Base-by-base conservation (phyloP, 1,284 basidiomycete species). In the Tetrapyrgos nigripes region DNA sequence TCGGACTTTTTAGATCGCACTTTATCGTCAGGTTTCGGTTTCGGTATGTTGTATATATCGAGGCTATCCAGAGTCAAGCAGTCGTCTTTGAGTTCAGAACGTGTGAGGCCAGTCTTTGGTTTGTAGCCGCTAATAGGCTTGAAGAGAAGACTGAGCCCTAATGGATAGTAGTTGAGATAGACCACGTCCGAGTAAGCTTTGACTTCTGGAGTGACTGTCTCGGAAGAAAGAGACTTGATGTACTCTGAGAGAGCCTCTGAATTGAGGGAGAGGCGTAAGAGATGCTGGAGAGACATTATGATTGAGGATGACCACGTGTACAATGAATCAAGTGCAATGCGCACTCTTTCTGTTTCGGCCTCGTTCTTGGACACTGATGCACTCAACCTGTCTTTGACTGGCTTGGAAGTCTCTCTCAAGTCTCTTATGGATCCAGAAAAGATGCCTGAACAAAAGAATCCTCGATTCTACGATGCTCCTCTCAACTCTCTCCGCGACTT, bases 101-200 rank as follows among this genome's bases (percentile, higher is more conserved):
- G 73, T 50, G 73, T 73, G 40, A 80, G 64, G 24, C 80, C 82
- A 9, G 77, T 70, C 47, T 72, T 74, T 17, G 85, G 87, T 66
- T 81, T 87, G 73, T 91, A 91, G 11, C 83, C 84, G 29, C 81
- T 73, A 54, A 75, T 69, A 2, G 89, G 86, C 27, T 80, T 70
- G 75, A 91, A 89, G 67, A 91, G 84, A 43, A 96, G 75, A 61
- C 93, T 95, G 65, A 96, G 65, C 11, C 94, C 94, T 31, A 94
- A 80, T 1, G 80, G 28, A 69, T 83, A 84, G 76, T 94, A 94
- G 73, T 93, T 96, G 77, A 91, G 84, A 76, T 95, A 97, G 59
- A 93, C 85, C 3, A 84, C 84, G 72, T 96, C 93, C 35, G 89
- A 72, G 72, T 93, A 96, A 0, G 86, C 76, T 70, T 93, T 94